Evolutionary conservation across 1,284 basidiomycete genomes (phyloP).

Genomic region (Porogramme epimiltina): DNA sequence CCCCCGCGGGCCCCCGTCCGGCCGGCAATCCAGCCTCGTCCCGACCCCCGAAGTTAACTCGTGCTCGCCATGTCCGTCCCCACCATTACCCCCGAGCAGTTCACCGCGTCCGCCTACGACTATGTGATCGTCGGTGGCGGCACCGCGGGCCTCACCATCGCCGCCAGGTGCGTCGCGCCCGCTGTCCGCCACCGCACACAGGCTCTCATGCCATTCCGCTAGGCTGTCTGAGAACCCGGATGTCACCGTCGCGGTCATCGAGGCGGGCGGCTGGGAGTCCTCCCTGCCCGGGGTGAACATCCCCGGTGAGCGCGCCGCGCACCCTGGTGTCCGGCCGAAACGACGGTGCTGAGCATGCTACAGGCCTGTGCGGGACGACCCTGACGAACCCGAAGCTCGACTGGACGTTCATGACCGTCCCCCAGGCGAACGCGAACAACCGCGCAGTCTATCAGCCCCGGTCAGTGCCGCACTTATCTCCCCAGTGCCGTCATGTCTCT

Average conservation of each 20-base stretch:
- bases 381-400: slow-evolving; percentile 17
- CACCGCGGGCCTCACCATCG: slow-evolving; percentile 9
- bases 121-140: slow-evolving; percentile 28
- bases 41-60: no score
- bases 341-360: no score
- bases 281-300: slow-evolving; percentile 20
- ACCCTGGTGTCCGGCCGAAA: no score
- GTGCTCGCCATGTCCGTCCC: background rate
- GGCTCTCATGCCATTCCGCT: background rate
- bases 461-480: background rate
- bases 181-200: background rate
- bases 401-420: slow-evolving; percentile 22
- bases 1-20: no score
- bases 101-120: slow-evolving; percentile 23
- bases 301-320: slow-evolving; percentile 1
- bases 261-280: slow-evolving; percentile 31
- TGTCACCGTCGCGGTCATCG: slow-evolving; percentile 34
- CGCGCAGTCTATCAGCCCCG: slow-evolving; percentile 12
- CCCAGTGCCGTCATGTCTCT: no score
- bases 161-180: slow-evolving; percentile 1
- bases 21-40: no score
- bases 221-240: slow-evolving; percentile 43
- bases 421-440: slow-evolving; percentile 18
- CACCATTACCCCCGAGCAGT: slow-evolving; percentile 13
- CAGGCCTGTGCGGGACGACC: slow-evolving; percentile 9